phyloP scores from a whole-genome alignment of 768 basidiomycete genomes.

The Inosperma sp. region DNA sequence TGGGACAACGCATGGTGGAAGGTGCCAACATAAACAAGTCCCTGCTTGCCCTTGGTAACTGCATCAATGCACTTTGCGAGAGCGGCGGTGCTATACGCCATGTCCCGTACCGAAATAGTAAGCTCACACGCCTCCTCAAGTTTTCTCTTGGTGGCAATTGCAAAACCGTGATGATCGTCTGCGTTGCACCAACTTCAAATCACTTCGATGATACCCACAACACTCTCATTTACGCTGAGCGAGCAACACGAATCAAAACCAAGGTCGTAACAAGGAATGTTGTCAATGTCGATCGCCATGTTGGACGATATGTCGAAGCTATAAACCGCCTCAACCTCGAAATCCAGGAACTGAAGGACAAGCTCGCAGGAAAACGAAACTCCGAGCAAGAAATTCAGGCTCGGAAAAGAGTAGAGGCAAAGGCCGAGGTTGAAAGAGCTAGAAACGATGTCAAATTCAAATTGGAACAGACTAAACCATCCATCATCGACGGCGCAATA shows the following conservation, averaged over 20 bases:
- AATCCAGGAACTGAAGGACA: slow-evolving; percentile 81
- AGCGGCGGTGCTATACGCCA: slow-evolving; percentile 85
- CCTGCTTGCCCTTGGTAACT: slow-evolving; percentile 93
- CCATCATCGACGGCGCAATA: slow-evolving; percentile 70
- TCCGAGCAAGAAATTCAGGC: slow-evolving; percentile 58
- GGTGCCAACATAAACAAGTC: slow-evolving; percentile 99
- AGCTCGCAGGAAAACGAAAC: slow-evolving; percentile 66
- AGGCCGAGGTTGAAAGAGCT: slow-evolving; percentile 67
- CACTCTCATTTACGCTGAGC: slow-evolving; percentile 94
- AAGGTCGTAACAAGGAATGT: slow-evolving; percentile 95
- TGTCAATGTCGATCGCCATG: slow-evolving; percentile 91
- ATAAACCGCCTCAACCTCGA: slow-evolving; percentile 84
- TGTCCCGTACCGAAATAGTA: slow-evolving; percentile 96
- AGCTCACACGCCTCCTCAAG: slow-evolving; percentile 94
- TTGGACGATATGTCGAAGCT: slow-evolving; percentile 91
- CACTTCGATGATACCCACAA: slow-evolving; percentile 99
- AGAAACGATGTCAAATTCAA: slow-evolving; percentile 68
- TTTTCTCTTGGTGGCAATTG: slow-evolving; percentile 98
- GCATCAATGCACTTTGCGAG: slow-evolving; percentile 97
- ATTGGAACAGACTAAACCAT: slow-evolving; percentile 63
- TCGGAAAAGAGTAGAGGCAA: slow-evolving; percentile 68
- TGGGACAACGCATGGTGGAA: slow-evolving; percentile 97
- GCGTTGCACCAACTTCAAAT: slow-evolving; percentile 88
- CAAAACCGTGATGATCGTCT: slow-evolving; percentile 99
- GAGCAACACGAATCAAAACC: slow-evolving; percentile 97